These are phyloP conservation scores for Penicillium diatomitis DNA, from an alignment of 495 filamentous ascomycete genomes.

Conservation along the genomic window DNA sequence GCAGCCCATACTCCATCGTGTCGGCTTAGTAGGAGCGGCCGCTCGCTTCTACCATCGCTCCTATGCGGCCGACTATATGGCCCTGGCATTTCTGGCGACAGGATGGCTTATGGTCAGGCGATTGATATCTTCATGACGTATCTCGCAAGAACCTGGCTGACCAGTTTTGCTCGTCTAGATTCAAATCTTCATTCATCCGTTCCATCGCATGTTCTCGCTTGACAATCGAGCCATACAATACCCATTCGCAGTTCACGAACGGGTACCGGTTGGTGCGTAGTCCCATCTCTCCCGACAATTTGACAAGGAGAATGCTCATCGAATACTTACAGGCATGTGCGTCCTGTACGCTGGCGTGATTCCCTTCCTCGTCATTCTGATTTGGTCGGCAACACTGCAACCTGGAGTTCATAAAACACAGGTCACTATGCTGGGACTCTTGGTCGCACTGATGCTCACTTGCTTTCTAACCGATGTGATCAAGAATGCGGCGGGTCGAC, in stretches of 20 bases:
- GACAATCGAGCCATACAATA: conserved; percentile 76
- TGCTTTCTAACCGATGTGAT: conserved; percentile 80
- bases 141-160: background rate
- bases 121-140: background rate
- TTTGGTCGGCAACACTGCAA: conserved; percentile 52
- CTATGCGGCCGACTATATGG: conserved; percentile 82
- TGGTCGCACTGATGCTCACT: conserved; percentile 67
- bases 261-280: conserved; percentile 66
- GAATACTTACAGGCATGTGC: conserved; percentile 45
- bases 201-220: conserved; percentile 70
- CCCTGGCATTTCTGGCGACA: conserved; percentile 56
- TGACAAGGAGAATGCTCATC: background rate
- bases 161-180: conserved; percentile 34
- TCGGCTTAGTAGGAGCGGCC: conserved; percentile 28
- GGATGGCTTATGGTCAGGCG: conserved; percentile 55
- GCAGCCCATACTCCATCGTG: conserved; percentile 17
- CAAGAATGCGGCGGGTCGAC: conserved; percentile 86
- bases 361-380: conserved; percentile 54
- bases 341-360: conserved; percentile 67
- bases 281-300: too few species aligned
- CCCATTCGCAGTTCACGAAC: conserved; percentile 76
- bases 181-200: conserved; percentile 66
- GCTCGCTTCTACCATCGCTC: conserved; percentile 51
- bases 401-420: conserved; percentile 72
- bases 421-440: conserved; percentile 71